Evolutionary conservation across 768 basidiomycete species (phyloP), one percentile per base, ranked within the genome.

Genomic region (Boletus subparvulus): DNA sequence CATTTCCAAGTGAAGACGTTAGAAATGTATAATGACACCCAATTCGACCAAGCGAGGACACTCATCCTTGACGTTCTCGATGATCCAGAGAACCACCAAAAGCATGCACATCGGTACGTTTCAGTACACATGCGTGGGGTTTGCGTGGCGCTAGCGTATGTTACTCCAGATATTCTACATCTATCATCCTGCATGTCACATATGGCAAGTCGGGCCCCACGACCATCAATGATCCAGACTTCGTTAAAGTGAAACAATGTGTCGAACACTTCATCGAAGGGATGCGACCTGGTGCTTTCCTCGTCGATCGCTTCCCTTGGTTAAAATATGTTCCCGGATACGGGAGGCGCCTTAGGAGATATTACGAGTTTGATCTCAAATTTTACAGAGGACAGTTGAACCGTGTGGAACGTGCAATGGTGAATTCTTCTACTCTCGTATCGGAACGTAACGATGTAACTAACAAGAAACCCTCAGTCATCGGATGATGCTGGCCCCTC

Each of bases 281-380:
- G 6, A 64, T 75, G 47, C 65, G 65, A 4, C 75, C 74, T 6
- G 73, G 70, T 13, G 66, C 64, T 17, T 72, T 69, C 48, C 66
- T 73, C 4, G 73, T 78, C 2, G 75, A 79, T 55, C 66, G 60
- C 2, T 65, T 72, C 30, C 71, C 75, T 2, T 61, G 72, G 58
- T 58, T 77, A 3, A 65, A 65, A 59, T 79, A 81, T 60, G 61
- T 88, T 28, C 86, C 87, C 0, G 83, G 83, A 24, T 86, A 87
- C 61, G 75, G 83, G 13, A 74, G 76, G 10, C 78, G 80, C 49
- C 74, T 89, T 1, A 75, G 75, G 50, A 68, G 73, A 0, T 82
- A 81, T 21, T 80, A 87, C 57, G 61, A 67, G 1, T 78, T 79
- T 37, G 84, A 86, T 58, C 69, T 83, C 1, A 63, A 55, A 0